Percentiles rank a stretch among this genome's conserved stretches.
Evolutionary conservation across 2,329 filamentous ascomycete genomes (phyloP).

Genomic region (Aspergillus pseudonomiae): DNA sequence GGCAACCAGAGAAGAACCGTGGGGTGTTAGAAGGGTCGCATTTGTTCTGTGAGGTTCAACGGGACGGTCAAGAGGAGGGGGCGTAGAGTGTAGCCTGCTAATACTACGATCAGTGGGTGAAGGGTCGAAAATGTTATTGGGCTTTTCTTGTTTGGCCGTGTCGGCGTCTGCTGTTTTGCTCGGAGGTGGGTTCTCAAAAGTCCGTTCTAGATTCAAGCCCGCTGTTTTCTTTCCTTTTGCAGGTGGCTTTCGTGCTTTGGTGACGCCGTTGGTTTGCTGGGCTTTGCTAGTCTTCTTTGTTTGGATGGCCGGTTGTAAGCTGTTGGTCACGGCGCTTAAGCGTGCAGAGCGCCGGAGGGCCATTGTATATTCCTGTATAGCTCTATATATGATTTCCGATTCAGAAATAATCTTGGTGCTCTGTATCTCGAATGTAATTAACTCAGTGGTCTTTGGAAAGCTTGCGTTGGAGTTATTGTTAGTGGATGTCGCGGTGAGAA

Average conservation of each 20-base stretch:
- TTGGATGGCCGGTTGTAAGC: conserved; percentile 25
- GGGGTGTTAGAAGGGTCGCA: conserved; percentile 52
- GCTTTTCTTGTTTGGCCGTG: conserved; percentile 31
- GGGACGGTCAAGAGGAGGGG: conserved; percentile 47
- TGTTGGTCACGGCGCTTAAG: conserved; percentile 37
- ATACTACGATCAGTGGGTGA: conserved; percentile 32
- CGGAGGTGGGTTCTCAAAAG: not conserved
- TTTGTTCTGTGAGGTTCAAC: conserved; percentile 53
- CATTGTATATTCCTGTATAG: conserved; percentile 40
- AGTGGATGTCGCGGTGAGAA: not conserved
- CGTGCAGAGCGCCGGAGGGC: conserved; percentile 57
- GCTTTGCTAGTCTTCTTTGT: conserved; percentile 25
- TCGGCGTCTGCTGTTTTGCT: conserved; percentile 11
- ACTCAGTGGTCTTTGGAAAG: not conserved
- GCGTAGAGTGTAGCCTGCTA: conserved; percentile 51
- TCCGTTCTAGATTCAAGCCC: conserved; percentile 2
- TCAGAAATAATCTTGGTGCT: not conserved
- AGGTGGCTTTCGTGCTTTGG: conserved; percentile 33
- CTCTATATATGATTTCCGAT: not conserved
- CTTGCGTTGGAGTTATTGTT: not conserved
- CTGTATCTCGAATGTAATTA: not conserved
- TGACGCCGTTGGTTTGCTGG: conserved; percentile 30
- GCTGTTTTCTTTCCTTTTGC: conserved; percentile 29
- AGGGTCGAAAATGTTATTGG: conserved; percentile 33
- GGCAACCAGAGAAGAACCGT: conserved; percentile 51